Conservation (phyloP, 2,329 filamentous ascomycete genomes). For the Colletotrichum brevisporum region DNA sequence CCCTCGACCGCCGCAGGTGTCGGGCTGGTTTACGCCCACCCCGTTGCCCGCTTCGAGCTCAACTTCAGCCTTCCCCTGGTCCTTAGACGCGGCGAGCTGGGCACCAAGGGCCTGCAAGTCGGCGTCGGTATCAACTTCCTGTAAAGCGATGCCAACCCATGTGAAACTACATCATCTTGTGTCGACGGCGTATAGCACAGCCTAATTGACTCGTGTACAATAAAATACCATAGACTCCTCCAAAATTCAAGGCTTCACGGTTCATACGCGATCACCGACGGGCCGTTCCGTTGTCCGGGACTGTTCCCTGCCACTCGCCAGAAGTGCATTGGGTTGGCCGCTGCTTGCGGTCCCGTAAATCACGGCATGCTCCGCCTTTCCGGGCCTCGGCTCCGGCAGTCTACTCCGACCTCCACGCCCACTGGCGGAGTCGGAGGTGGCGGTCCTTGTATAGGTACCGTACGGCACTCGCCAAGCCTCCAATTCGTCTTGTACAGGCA, state of each 20-base stretch:
- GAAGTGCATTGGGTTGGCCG: background rate
- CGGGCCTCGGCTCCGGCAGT: background rate
- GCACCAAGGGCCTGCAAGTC: constrained; percentile 91
- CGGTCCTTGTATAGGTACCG: background rate
- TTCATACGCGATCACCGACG: background rate
- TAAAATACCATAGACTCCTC: background rate
- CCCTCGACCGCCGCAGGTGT: constrained; percentile 90
- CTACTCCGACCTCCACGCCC: background rate
- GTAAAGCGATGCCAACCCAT: constrained; percentile 61
- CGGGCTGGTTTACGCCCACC: constrained; percentile 94
- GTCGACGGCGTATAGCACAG: background rate
- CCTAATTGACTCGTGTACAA: background rate
- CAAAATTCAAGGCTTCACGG: background rate
- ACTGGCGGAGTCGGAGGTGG: no score
- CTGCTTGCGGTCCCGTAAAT: background rate
- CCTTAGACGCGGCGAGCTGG: constrained; percentile 85
- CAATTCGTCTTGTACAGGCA: background rate
- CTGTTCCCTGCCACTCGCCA: background rate
- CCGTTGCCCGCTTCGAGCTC: constrained; percentile 92
- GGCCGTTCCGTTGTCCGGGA: background rate
- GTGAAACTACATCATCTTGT: background rate
- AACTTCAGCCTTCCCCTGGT: constrained; percentile 94
- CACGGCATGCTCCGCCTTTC: background rate
- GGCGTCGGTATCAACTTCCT: constrained; percentile 98
- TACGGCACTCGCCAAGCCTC: background rate